Base-by-base conservation (phyloP, 2,329 filamentous ascomycete genomes). In the Cylindrodendrum hubeiense region DNA sequence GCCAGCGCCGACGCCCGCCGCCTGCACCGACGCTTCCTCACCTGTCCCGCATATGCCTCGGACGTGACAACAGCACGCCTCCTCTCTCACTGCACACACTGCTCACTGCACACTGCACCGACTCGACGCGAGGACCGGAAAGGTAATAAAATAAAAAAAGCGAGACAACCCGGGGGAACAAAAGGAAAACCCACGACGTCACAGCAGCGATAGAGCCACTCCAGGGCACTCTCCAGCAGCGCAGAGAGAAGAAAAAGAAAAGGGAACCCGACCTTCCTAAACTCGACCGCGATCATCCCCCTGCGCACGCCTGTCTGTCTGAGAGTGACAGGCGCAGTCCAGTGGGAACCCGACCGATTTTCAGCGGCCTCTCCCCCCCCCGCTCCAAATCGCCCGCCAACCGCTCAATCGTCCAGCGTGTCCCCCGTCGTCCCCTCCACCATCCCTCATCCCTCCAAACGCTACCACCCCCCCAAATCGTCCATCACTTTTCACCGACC, bases 401-500 rank as follows among this genome's bases (percentile, higher is more conserved):
- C 54, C 17, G 43, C 43, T 57, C 10, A 50, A 50, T 50, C 46
- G 46, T 22, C 46, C 46, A 26, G 13, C 44, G 17, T 43, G 41
- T 30, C 46, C 17, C 26, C 26, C 47, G 33, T 24, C 39, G 39
- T 44, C 55, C 46, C 46, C 52, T 47, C 60, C 41, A 39, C 51
- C 34, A 53, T 61, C 53, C 59, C 51, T 44, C 28, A 19, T 50
- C 44, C 50, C 50, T 60, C 34, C 39, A 28, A 46, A 30, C 52
- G n/a, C 56, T 58, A 58, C 60, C 60, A 58, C 54, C 44, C 43
- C 53, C 49, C 46, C 60, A 53, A 53, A 57, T 49, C 60, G 60
- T 47, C 60, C 34, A 50, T 50, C 19, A 50, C 17, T 63, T 63
- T 63, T 63, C 60, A 63, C 60, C 60, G n/a, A 63, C 60, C 49